Evolutionary conservation across 805 yeast genomes (phyloP), one percentile per base, ranked within the genome.

Genomic region (Wickerhamomyces strasburgensis): DNA sequence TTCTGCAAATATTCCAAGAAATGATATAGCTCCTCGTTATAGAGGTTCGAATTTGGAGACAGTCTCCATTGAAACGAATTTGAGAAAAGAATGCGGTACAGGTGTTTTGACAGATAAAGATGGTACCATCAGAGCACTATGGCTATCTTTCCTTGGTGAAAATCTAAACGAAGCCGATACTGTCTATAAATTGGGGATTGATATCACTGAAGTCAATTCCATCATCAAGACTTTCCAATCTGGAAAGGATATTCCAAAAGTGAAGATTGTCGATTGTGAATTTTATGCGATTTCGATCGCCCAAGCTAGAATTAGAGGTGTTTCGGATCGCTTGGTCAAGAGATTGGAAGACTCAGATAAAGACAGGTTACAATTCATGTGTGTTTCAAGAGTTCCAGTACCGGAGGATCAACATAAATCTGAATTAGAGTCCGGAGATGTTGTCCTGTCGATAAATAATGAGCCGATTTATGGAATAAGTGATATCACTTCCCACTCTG

Each of bases 81-180:
- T 81, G 34, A 75, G 85, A 33, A 75, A 75, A 30, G 86, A 83
- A 44, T 85, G 95, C 60, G 75, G 73, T 19, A 73, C 93, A 3
- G 97, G 96, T 48, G 72, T 87, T 3, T 60, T 89, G 29, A 80
- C 84, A 5, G 88, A 84, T 55, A 60, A 70, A 29, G 84, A 82
- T 51, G 97, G 96, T 10, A 73, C 80, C 0, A 73, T 89, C 10
- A 73, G 90, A 43, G 95, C 93, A 0, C 63, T 89, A 38, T 89
- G 96, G 96, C 59, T 88, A 44, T 73, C 90, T 1, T 87, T 75
- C 57, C 67, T 87, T 35, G 96, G 95, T 14, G 95, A 85, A 47
- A 72, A 78, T 33, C 68, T 65, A 29, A 70, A 72, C 30, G 77
- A 76, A 13, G 37, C 21, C 14, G 93, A 84, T 46, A 71, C 77